phyloP scores from a whole-genome alignment of 2,329 filamentous ascomycete genomes.

The Clonostachys solani region DNA sequence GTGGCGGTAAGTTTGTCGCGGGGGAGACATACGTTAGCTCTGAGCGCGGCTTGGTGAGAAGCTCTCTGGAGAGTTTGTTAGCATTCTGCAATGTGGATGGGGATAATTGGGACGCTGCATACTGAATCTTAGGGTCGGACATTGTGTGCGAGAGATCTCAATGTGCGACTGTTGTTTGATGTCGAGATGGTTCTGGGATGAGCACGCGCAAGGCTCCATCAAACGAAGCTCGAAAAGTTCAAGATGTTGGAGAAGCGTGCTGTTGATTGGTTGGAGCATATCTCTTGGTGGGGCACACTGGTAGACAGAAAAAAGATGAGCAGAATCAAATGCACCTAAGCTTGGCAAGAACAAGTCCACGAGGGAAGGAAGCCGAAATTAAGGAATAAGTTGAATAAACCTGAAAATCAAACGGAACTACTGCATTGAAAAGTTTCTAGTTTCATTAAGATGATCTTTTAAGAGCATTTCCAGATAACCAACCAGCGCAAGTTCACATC shows the following conservation, averaged over 20 bases:
- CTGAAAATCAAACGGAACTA: too few species aligned
- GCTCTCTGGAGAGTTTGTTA: conserved; percentile 58
- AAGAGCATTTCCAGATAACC: too few species aligned
- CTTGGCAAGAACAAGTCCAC: too few species aligned
- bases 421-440: too few species aligned
- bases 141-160: conserved; percentile 27
- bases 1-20: conserved; percentile 14
- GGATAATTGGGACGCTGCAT: conserved; percentile 20
- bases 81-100: conserved; percentile 2
- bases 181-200: conserved; percentile 9
- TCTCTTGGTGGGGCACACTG: too few species aligned
- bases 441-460: too few species aligned
- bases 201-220: conserved; percentile 26
- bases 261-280: too few species aligned
- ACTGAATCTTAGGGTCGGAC: conserved; percentile 73
- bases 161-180: not conserved
- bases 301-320: too few species aligned
- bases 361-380: too few species aligned
- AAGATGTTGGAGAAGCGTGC: conserved; percentile 1
- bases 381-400: too few species aligned
- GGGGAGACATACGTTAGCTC: conserved; percentile 74
- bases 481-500: too few species aligned
- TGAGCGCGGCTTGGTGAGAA: conserved; percentile 81
- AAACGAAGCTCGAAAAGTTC: conserved; percentile 23
- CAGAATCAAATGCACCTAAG: too few species aligned